Conservation (phyloP, 768 basidiomycete genomes). For the Calocybe gangraenosa region DNA sequence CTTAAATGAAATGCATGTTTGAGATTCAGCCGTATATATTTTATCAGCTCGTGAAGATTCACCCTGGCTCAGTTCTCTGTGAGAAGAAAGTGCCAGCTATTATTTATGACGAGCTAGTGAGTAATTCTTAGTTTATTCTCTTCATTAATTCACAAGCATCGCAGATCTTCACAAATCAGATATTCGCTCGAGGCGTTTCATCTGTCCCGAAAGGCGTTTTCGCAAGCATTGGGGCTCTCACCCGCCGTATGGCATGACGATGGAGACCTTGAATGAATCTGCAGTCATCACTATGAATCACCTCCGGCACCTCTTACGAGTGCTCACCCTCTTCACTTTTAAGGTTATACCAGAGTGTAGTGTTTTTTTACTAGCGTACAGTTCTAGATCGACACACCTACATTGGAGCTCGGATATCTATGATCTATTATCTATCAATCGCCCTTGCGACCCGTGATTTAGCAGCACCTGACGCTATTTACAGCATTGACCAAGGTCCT, state of each 20-base stretch:
- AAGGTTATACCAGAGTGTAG: no score
- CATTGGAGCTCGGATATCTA: no score
- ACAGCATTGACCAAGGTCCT: no score
- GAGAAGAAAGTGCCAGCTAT: constrained; percentile 84
- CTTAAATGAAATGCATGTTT: not conserved
- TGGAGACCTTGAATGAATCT: no score
- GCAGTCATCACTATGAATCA: no score
- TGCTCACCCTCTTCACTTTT: no score
- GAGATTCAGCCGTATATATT: not conserved
- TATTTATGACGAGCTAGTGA: constrained; percentile 89
- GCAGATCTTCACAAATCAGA: constrained; percentile 74
- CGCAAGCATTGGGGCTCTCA: constrained; percentile 28
- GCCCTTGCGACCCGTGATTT: no score
- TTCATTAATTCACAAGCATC: constrained; percentile 1
- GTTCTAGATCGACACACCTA: no score
- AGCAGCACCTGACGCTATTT: no score
- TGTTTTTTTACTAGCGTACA: no score
- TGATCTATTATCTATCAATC: no score
- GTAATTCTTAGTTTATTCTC: constrained; percentile 21
- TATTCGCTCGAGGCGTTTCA: constrained; percentile 92
- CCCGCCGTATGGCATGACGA: constrained; percentile 24
- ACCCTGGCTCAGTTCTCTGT: constrained; percentile 80
- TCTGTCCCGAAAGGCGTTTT: constrained; percentile 59
- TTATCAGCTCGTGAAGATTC: constrained; percentile 73
- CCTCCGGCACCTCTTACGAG: no score